phyloP scores from a whole-genome alignment of 225 moss, liverwort and hornwort genomes.

The Ulota crispa region DNA sequence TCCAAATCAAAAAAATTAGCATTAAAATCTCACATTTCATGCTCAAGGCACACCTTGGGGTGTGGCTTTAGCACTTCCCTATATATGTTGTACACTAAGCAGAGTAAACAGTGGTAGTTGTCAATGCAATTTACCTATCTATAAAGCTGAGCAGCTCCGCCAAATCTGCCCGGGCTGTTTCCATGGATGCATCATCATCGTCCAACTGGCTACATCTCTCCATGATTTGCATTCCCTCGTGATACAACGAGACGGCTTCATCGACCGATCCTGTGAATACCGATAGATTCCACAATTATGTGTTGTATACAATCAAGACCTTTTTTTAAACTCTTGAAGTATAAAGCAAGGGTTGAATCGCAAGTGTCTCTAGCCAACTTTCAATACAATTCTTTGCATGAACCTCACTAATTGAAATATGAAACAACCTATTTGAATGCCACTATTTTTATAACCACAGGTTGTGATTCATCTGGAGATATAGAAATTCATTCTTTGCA shows the following conservation, averaged over 20 bases:
- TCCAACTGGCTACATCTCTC: slow-evolving; percentile 58
- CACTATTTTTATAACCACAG: background rate
- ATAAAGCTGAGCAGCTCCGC: slow-evolving; percentile 79
- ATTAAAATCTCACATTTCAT: too few relatives aligned
- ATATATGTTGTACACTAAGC: background rate
- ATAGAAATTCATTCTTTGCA: background rate
- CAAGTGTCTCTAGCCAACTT: background rate
- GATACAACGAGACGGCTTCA: slow-evolving; percentile 69
- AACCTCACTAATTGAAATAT: background rate
- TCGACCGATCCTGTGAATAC: slow-evolving; percentile 63
- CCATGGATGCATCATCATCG: slow-evolving; percentile 70
- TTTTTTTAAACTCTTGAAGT: too few relatives aligned
- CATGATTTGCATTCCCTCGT: slow-evolving; percentile 68
- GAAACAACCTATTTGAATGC: background rate
- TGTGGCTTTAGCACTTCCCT: too few relatives aligned
- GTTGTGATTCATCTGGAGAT: background rate
- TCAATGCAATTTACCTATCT: slow-evolving; percentile 48
- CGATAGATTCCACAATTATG: background rate
- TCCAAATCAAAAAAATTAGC: too few relatives aligned
- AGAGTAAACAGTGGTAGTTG: background rate
- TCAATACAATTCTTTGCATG: background rate
- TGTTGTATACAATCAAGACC: background rate
- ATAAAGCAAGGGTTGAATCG: background rate
- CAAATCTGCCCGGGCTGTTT: slow-evolving; percentile 85
- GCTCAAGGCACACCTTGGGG: too few relatives aligned